Base-by-base conservation (phyloP, 306 rosid species). In the Sophora flavescens region DNA sequence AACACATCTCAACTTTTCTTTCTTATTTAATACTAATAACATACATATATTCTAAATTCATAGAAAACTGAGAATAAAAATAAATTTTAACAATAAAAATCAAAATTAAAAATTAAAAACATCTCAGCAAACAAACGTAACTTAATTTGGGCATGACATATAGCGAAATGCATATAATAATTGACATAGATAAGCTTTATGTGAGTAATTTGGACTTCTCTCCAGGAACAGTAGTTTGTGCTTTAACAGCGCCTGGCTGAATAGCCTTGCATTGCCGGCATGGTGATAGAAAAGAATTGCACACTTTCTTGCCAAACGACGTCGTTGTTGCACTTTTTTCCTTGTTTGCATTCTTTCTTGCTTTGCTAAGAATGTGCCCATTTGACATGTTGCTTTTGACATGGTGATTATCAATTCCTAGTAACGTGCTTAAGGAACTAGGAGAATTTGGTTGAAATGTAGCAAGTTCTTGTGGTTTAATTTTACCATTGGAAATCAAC, bases 201-300 rank as follows among this genome's bases (percentile, higher is more conserved):
- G 52, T 83, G 13, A 79, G 28, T 6, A 45, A 11, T 80, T 44
- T 76, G 74, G 35, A 42, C 51, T 58, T 80, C 71, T 70, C 64
- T 68, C 60, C 13, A n/a, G 78, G 63, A 53, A 42, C 51, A 14
- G 14, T 73, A 17, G 22, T 73, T 6, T 65, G 78, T 56, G 65
- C 65, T 66, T 77, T 80, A 42, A 54, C 44, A 1, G 73, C 32
- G 0, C 53, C 71, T 63, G 91, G 89, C 75, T 80, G 70, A 74
- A 14, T 56, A n/a, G 89, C 88, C 35, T 54, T 63, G 70, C 95
- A 88, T 76, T 80, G 80, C 69, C 86, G 58, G 78, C 97, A 87
- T 9, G 92, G 94, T 58, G 85, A 77, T 60, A 86, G 47, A 57
- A 91, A 66, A 75, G 87, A 86, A 75, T 52, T 61, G 32, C 88